A percentile compares a stretch with the other conserved stretches of the same genome.
phyloP scores from a whole-genome alignment of 768 basidiomycete genomes.

The Podaxis sp. region DNA sequence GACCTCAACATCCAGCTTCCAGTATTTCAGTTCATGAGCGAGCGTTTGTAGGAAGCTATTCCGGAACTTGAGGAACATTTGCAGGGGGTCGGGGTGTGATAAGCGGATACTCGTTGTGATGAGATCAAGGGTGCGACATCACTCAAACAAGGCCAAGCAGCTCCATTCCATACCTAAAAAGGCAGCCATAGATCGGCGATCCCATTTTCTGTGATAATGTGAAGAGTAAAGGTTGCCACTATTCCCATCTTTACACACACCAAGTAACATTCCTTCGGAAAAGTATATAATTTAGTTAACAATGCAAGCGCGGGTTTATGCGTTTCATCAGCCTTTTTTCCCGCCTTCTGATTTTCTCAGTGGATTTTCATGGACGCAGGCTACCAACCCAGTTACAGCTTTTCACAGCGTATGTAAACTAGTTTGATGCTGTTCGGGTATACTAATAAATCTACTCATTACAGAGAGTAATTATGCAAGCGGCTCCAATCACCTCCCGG shows the following conservation, averaged over 20 bases:
- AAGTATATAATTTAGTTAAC: constrained; percentile 17
- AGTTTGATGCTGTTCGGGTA: not conserved
- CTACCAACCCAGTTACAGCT: constrained; percentile 11
- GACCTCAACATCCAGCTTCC: not conserved
- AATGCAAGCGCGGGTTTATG: constrained; percentile 14
- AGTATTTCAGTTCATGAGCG: not conserved
- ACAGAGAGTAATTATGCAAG: constrained; percentile 14
- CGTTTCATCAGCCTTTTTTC: constrained; percentile 12
- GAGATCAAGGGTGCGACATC: constrained; percentile 26
- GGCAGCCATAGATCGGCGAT: constrained; percentile 4
- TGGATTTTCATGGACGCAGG: constrained; percentile 11
- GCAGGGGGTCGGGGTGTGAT: constrained; percentile 7
- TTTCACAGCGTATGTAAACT: constrained; percentile 12
- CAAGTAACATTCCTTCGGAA: constrained; percentile 14
- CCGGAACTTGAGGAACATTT: not conserved
- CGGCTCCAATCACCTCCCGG: not conserved
- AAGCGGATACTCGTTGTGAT: constrained; percentile 23
- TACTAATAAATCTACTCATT: constrained; percentile 16
- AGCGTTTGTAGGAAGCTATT: not conserved
- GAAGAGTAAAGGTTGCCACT: constrained; percentile 14
- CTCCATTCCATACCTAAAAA: not conserved
- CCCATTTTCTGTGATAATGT: constrained; percentile 12
- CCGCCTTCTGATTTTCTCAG: constrained; percentile 12
- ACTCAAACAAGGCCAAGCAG: not conserved
- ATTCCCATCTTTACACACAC: constrained; percentile 16